Evolutionary conservation across 2,329 filamentous ascomycete species (phyloP).

Genomic region (Neopestalotiopsis sp.): DNA sequence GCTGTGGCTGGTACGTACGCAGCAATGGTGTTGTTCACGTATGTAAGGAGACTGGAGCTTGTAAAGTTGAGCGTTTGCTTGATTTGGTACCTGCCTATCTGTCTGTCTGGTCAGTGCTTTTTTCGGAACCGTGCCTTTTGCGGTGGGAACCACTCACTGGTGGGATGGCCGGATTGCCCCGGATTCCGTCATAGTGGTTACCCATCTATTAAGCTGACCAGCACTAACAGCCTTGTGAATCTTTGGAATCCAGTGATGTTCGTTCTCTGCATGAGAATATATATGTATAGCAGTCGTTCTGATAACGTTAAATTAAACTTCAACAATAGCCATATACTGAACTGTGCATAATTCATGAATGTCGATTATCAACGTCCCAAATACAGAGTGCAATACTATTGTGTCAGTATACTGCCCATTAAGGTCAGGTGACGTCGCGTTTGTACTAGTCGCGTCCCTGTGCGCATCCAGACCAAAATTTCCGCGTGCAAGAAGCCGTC

Average conservation of each 20-base stretch:
- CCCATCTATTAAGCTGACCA: background rate
- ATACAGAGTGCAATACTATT: too few relatives aligned
- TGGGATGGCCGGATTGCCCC: background rate
- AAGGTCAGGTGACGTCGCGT: constrained; percentile 17
- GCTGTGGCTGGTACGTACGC: background rate
- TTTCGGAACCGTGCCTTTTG: background rate
- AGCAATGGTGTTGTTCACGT: background rate
- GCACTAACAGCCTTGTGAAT: background rate
- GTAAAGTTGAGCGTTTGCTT: background rate
- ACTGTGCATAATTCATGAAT: too few relatives aligned
- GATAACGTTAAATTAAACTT: background rate
- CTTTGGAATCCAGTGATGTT: background rate
- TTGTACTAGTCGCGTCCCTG: constrained; percentile 7
- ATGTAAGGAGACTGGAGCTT: background rate
- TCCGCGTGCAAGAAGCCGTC: constrained; percentile 1
- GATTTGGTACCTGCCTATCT: background rate
- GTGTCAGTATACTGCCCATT: constrained; percentile 6
- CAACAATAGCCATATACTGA: too few relatives aligned
- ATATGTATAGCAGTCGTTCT: background rate
- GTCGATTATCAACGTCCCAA: too few relatives aligned
- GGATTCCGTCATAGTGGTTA: background rate
- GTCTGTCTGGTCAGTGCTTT: background rate
- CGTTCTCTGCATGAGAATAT: background rate
- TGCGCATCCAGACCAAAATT: constrained; percentile 15
- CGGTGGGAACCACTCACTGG: background rate